Conservation (phyloP, 108 stramenopile genomes). For the Cyclotella sp. region DNA sequence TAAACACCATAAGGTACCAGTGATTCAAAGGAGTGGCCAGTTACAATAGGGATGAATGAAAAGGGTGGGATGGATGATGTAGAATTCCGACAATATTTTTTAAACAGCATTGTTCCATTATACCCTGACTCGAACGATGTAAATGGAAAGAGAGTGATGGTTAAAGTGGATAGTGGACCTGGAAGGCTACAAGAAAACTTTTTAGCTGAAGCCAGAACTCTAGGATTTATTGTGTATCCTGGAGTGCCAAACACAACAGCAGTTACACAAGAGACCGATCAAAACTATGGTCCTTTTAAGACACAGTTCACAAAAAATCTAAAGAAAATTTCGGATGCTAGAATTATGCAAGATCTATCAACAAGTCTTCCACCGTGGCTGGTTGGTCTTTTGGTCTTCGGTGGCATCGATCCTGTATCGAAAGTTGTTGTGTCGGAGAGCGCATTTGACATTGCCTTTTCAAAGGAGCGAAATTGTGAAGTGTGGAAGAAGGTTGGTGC, state of each 20-base stretch:
- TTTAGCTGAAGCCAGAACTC: neutral
- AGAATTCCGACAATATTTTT: conserved; percentile 12
- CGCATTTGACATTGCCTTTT: conserved; percentile 22
- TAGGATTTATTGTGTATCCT: conserved; percentile 19
- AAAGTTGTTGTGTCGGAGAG: neutral
- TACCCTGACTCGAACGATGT: conserved; percentile 13
- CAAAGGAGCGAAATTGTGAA: conserved; percentile 5
- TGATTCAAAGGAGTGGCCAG: neutral
- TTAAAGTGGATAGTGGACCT: conserved; percentile 29
- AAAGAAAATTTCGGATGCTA: neutral
- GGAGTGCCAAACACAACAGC: conserved; percentile 27
- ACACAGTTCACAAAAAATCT: conserved; percentile 17
- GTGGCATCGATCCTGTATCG: conserved; percentile 24
- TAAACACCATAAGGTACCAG: too few relatives aligned
- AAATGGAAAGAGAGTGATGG: conserved; percentile 21
- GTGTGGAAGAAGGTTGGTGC: conserved; percentile 23
- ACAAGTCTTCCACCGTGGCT: conserved; percentile 6
- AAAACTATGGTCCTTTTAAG: conserved; percentile 32
- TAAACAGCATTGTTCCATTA: conserved; percentile 20
- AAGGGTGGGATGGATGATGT: conserved; percentile 27
- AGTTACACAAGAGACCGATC: conserved; percentile 23
- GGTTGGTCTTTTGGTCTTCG: conserved; percentile 25
- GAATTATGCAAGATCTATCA: neutral
- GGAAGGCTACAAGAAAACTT: conserved; percentile 4
- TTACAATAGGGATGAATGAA: conserved; percentile 23